Evolutionary conservation across 2,329 filamentous ascomycete genomes (phyloP).

Genomic region (Zasmidium angulare): DNA sequence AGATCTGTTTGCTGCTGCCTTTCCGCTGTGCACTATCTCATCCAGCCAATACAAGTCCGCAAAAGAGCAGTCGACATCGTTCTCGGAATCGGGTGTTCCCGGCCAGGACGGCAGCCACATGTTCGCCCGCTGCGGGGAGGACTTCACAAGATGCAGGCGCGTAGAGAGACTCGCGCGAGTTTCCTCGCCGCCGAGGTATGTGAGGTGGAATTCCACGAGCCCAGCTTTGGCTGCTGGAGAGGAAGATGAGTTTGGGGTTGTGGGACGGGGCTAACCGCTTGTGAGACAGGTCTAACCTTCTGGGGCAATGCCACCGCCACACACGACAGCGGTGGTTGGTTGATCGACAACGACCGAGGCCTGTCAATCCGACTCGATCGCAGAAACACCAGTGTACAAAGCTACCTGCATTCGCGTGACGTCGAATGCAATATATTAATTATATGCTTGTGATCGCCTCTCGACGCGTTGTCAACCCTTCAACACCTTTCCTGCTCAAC

Average conservation of each 20-base stretch:
- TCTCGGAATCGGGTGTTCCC: not conserved
- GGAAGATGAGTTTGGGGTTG: not conserved
- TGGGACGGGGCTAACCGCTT: not conserved
- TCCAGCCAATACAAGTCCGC: not conserved
- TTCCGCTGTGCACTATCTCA: not conserved
- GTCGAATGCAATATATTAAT: not conserved
- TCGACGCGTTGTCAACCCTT: not conserved
- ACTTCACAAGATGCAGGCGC: too few species aligned
- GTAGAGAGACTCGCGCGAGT: not conserved
- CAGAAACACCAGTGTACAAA: not conserved
- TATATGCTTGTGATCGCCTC: not conserved
- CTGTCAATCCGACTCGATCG: not conserved
- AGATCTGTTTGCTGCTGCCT: not conserved
- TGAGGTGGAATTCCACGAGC: not conserved
- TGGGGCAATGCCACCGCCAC: not conserved
- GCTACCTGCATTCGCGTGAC: not conserved
- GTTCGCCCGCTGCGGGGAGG: not conserved
- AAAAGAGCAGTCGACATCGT: not conserved
- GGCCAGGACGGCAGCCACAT: not conserved
- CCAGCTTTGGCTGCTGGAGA: not conserved
- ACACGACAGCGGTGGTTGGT: not conserved
- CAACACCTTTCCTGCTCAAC: not conserved
- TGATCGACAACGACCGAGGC: not conserved
- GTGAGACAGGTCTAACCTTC: not conserved
- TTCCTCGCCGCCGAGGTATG: not conserved